Percentiles rank a stretch among this genome's conserved stretches.
Conservation (phyloP, 495 filamentous ascomycete species). For the Trichodelitschia bisporula region DNA sequence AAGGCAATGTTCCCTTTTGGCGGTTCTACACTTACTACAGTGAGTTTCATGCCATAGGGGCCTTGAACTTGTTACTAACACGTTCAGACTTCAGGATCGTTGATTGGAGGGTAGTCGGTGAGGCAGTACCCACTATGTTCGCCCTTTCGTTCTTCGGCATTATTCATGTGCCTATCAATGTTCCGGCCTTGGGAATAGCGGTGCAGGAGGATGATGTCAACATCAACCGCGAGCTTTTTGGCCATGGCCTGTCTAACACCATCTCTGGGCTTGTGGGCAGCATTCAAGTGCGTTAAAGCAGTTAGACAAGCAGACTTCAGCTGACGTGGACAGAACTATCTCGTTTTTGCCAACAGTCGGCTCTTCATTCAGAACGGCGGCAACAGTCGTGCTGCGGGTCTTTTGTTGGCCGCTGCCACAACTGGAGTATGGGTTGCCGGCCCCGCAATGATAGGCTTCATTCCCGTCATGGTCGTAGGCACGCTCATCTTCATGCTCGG, state of each 20-base stretch:
- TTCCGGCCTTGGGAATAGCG: conserved; percentile 71
- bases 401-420: conserved; percentile 65
- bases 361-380: conserved; percentile 84
- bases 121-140: conserved; percentile 83
- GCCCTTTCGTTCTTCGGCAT: conserved; percentile 94
- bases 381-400: conserved; percentile 57
- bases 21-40: conserved; percentile 90
- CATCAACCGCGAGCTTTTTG: conserved; percentile 74
- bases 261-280: conserved; percentile 67
- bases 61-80: too few species aligned
- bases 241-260: conserved; percentile 82
- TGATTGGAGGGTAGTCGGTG: conserved; percentile 54
- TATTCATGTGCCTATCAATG: conserved; percentile 92
- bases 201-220: conserved; percentile 77
- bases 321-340: conserved; percentile 38
- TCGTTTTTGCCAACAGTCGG: conserved; percentile 91
- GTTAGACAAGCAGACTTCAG: background rate
- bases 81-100: conserved; percentile 40
- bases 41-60: too few species aligned
- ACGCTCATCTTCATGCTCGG: conserved; percentile 83
- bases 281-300: conserved; percentile 35
- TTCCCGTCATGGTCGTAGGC: conserved; percentile 91
- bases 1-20: conserved; percentile 74
- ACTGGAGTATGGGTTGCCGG: conserved; percentile 61
- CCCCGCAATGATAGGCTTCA: conserved; percentile 70